Percentiles rank a stretch among this genome's conserved stretches.
Conservation (phyloP, 2,329 filamentous ascomycete species). For the Colletotrichum sp. region DNA sequence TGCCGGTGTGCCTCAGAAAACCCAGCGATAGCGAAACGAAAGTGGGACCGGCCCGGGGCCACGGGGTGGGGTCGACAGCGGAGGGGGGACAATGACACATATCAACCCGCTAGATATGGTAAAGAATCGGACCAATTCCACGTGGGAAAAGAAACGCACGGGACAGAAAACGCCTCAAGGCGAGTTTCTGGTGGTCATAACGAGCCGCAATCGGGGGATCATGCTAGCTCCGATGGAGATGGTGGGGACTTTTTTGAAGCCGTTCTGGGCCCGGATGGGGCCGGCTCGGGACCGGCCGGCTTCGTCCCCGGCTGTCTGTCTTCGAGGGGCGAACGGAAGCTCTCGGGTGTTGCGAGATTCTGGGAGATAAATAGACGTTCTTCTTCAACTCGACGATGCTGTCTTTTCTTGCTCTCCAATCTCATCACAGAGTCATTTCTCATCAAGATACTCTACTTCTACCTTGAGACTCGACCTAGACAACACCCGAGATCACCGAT, state of each 20-base stretch:
- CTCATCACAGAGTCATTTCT: neutral
- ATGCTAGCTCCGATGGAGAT: constrained; percentile 9
- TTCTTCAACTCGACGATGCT: neutral
- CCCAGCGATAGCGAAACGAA: neutral
- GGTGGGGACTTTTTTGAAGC: neutral
- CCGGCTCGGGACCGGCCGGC: constrained; percentile 17
- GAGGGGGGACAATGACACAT: constrained; percentile 10
- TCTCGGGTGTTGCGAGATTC: neutral
- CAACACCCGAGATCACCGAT: neutral
- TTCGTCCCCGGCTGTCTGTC: neutral
- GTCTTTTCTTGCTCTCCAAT: neutral
- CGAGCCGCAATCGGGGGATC: neutral
- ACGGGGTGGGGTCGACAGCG: neutral
- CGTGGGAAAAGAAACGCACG: neutral
- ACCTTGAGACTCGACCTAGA: neutral
- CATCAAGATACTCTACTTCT: neutral
- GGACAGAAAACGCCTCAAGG: neutral
- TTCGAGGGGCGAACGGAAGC: neutral
- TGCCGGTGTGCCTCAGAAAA: constrained; percentile 10
- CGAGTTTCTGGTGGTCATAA: neutral
- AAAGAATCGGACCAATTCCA: neutral
- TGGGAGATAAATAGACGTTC: constrained; percentile 11
- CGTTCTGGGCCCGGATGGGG: constrained; percentile 14
- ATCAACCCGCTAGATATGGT: neutral
- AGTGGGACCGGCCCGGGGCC: constrained; percentile 17